These are phyloP conservation scores for Rauvolfia tetraphylla DNA, from an alignment of 257 asterid species.

Conservation along the genomic window DNA sequence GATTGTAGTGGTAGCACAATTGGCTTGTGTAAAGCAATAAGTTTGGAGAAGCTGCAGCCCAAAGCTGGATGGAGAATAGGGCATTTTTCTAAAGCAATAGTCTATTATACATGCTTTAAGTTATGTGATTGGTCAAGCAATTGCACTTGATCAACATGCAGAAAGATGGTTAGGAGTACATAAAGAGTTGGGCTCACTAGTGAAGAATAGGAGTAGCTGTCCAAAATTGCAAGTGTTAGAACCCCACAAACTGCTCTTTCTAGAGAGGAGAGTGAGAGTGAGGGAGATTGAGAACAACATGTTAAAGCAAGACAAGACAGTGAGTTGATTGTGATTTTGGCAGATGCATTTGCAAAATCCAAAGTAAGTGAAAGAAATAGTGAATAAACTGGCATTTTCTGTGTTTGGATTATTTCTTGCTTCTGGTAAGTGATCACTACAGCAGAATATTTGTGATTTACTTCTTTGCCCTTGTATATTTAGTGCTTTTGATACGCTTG, in stretches of 20 bases:
- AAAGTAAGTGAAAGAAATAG: constrained; percentile 1
- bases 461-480: background rate
- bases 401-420: constrained; percentile 1
- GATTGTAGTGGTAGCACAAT: background rate
- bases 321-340: constrained; percentile 20
- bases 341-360: constrained; percentile 16
- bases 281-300: constrained; percentile 26
- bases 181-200: constrained; percentile 15
- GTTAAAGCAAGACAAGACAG: constrained; percentile 23
- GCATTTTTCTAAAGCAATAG: background rate
- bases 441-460: background rate
- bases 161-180: background rate
- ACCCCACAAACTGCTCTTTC: constrained; percentile 15
- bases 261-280: constrained; percentile 17
- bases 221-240: constrained; percentile 9
- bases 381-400: constrained; percentile 11
- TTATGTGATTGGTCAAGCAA: background rate
- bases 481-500: background rate
- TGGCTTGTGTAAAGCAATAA: background rate
- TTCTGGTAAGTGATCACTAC: background rate
- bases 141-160: background rate
- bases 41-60: background rate
- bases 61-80: background rate
- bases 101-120: background rate
- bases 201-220: background rate